phyloP scores from a whole-genome alignment of 495 filamentous ascomycete species.

The Oleoguttula mirabilis region DNA sequence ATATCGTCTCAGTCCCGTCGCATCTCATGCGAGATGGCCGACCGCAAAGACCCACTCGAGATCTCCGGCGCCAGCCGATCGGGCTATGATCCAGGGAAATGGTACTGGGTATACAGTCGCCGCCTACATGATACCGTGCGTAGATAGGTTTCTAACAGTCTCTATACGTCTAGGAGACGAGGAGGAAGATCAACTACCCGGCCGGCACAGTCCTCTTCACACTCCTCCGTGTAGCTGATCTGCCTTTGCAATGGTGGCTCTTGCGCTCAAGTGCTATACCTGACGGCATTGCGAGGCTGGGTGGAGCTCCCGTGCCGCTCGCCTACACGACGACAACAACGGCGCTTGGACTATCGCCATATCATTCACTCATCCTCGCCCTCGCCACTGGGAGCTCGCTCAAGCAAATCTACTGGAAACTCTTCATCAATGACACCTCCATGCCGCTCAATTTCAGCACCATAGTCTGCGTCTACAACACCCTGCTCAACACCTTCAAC shows the following conservation, averaged over 20 bases:
- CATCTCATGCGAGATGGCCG: no score
- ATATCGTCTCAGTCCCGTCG: no score
- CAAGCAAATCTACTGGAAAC: constrained; percentile 16
- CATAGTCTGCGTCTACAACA: background rate
- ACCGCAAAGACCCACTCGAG: no score
- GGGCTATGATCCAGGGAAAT: no score
- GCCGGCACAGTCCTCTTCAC: constrained; percentile 1
- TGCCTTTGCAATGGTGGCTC: constrained; percentile 4
- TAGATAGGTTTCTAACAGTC: no score
- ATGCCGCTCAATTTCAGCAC: constrained; percentile 3
- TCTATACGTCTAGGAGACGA: no score
- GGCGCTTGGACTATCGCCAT: constrained; percentile 4
- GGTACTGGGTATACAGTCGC: no score
- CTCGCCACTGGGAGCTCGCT: constrained; percentile 8
- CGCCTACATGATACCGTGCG: no score
- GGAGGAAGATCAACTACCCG: no score
- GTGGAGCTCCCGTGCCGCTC: background rate
- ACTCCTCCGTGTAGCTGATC: constrained; percentile 4
- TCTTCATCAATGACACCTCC: background rate
- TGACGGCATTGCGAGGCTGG: background rate
- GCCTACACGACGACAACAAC: background rate
- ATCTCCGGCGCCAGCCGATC: no score
- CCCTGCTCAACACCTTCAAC: constrained; percentile 9
- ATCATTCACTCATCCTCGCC: constrained; percentile 1
- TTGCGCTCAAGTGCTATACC: background rate